phyloP scores from a whole-genome alignment of 2,329 filamentous ascomycete genomes.

The Magnaporthiopsis rhizophila region DNA sequence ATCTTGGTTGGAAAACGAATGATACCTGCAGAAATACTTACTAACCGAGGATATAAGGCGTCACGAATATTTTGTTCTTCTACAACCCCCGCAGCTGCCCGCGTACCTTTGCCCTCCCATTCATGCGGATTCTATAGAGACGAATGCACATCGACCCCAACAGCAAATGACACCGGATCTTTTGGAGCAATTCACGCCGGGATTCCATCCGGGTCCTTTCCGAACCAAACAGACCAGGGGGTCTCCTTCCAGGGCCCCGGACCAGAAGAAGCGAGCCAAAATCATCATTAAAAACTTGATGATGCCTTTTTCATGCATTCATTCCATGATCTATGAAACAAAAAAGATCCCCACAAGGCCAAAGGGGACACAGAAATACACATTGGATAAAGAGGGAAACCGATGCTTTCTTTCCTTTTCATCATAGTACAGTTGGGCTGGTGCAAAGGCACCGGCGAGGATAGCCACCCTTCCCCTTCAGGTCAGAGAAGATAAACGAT shows the following conservation, averaged over 20 bases:
- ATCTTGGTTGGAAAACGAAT: neutral
- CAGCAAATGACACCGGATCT: no score
- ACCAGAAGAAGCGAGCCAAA: no score
- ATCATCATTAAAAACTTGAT: neutral
- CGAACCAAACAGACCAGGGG: no score
- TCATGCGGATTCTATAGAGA: no score
- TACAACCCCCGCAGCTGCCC: no score
- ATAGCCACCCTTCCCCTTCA: neutral
- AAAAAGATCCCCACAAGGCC: neutral
- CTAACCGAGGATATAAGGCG: neutral
- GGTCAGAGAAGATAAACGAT: neutral
- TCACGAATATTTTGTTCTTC: no score
- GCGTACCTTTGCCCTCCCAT: no score
- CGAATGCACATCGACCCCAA: no score
- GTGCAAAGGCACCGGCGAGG: no score
- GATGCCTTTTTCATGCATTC: neutral
- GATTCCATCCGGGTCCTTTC: no score
- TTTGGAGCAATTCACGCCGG: no score
- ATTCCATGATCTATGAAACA: neutral
- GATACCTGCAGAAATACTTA: neutral
- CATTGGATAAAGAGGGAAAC: neutral
- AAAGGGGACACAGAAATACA: neutral
- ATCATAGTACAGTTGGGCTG: neutral
- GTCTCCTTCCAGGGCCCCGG: no score
- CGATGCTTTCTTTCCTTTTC: neutral